A percentile compares a stretch with the other conserved stretches of the same genome.
phyloP scores from a whole-genome alignment of 1,139 yeast genomes.

The Pichia sp. region DNA sequence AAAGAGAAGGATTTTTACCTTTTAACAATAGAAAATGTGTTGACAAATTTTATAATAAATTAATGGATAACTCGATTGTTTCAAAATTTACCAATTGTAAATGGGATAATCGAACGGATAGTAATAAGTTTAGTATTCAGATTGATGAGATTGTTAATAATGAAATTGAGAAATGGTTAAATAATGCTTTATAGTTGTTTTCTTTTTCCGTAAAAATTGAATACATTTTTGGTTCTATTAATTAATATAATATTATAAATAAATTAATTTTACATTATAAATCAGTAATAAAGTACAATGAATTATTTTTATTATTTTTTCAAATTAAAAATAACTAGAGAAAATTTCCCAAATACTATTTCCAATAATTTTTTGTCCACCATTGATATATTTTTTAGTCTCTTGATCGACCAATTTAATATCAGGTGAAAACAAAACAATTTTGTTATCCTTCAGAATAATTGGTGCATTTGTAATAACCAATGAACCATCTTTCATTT shows the following conservation, averaged over 20 bases:
- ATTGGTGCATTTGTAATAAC: constrained; percentile 13
- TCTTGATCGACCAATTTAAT: constrained; percentile 13
- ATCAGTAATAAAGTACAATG: no score
- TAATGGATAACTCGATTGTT: constrained; percentile 6
- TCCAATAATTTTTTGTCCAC: constrained; percentile 16
- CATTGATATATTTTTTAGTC: constrained; percentile 6
- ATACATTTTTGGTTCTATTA: no score
- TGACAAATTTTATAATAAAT: constrained; percentile 6
- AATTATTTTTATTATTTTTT: no score
- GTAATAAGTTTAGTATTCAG: no score
- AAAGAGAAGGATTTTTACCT: constrained; percentile 12
- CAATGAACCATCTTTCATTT: background rate
- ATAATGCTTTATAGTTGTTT: no score
- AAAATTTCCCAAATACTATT: constrained; percentile 22
- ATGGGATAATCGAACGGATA: no score
- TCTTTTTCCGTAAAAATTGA: no score
- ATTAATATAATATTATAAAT: no score
- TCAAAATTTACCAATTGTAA: constrained; percentile 8
- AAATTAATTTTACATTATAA: no score
- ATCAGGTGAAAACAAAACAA: constrained; percentile 26
- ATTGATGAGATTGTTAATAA: background rate
- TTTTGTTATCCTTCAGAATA: constrained; percentile 20
- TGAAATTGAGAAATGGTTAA: no score
- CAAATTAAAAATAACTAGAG: constrained; percentile 16
- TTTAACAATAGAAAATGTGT: constrained; percentile 12